phyloP scores from a whole-genome alignment of 2,329 filamentous ascomycete species.

The Talaromyces sp. region DNA sequence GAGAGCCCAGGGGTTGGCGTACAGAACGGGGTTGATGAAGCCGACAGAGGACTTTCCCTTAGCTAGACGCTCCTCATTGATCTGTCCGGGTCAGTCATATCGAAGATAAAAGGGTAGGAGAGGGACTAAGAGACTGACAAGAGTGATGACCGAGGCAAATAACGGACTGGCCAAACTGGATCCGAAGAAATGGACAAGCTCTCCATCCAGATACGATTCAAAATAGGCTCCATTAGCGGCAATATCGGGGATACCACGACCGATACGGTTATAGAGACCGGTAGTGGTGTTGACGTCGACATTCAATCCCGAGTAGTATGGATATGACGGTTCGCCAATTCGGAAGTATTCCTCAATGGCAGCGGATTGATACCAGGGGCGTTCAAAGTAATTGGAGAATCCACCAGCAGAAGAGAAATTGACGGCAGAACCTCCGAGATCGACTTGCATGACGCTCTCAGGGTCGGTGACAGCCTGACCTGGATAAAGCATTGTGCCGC shows the following conservation, averaged over 20 bases:
- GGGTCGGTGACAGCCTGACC: conserved; percentile 27
- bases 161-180: conserved; percentile 29
- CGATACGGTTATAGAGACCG: conserved; percentile 44
- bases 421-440: conserved; percentile 25
- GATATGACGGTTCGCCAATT: conserved; percentile 28
- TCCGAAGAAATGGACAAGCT: conserved; percentile 26
- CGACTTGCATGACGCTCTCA: conserved; percentile 32
- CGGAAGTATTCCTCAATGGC: conserved; percentile 44
- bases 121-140: conserved; percentile 23
- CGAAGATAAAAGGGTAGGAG: neutral
- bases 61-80: conserved; percentile 59
- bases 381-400: conserved; percentile 47
- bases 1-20: conserved; percentile 32
- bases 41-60: conserved; percentile 49
- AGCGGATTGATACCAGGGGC: conserved; percentile 41
- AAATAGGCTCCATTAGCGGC: conserved; percentile 42
- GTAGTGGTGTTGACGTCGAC: conserved; percentile 35
- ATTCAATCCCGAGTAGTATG: conserved; percentile 32
- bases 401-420: conserved; percentile 44
- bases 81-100: conserved; percentile 30
- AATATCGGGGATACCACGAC: conserved; percentile 51
- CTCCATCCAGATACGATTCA: conserved; percentile 22
- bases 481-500: conserved; percentile 34
- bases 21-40: conserved; percentile 51
- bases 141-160: conserved; percentile 30